phyloP scores from a whole-genome alignment of 1,284 basidiomycete genomes.

The Rhodofomes roseus region DNA sequence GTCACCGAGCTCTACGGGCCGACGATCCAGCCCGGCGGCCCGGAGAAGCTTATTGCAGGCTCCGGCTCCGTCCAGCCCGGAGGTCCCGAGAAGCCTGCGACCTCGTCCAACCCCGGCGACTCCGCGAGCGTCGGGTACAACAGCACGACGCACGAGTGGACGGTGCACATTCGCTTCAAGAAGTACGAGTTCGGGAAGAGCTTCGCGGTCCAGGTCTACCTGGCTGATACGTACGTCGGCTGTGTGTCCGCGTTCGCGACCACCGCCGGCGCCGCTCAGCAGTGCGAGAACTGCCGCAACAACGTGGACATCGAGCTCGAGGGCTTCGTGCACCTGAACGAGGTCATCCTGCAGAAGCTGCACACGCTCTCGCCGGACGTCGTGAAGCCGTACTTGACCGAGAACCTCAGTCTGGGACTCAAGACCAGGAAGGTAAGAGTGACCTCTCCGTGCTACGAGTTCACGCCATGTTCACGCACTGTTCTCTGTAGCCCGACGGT shows the following conservation, averaged over 20 bases:
- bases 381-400: conserved; percentile 32
- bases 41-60: neutral
- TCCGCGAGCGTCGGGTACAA: neutral
- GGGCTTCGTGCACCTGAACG: conserved; percentile 51
- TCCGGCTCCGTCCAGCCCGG: neutral
- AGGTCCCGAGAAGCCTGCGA: neutral
- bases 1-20: conserved; percentile 28
- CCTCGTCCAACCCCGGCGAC: neutral
- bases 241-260: conserved; percentile 40
- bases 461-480: neutral
- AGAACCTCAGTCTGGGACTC: neutral
- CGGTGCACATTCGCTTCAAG: conserved; percentile 37
- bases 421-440: conserved; percentile 10
- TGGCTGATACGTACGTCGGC: conserved; percentile 37
- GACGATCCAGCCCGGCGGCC: neutral
- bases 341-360: conserved; percentile 28
- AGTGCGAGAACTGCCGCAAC: conserved; percentile 37
- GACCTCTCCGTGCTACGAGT: neutral
- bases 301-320: conserved; percentile 38
- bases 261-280: conserved; percentile 28
- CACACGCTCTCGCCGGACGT: conserved; percentile 30
- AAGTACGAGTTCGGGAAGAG: conserved; percentile 38
- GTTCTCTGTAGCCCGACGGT: conserved; percentile 1
- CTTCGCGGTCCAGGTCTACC: conserved; percentile 41
- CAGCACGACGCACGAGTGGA: conserved; percentile 32